Evolutionary conservation across 2,329 filamentous ascomycete genomes (phyloP), one percentile per base, ranked within the genome.

Genomic region (Alternaria sp.): DNA sequence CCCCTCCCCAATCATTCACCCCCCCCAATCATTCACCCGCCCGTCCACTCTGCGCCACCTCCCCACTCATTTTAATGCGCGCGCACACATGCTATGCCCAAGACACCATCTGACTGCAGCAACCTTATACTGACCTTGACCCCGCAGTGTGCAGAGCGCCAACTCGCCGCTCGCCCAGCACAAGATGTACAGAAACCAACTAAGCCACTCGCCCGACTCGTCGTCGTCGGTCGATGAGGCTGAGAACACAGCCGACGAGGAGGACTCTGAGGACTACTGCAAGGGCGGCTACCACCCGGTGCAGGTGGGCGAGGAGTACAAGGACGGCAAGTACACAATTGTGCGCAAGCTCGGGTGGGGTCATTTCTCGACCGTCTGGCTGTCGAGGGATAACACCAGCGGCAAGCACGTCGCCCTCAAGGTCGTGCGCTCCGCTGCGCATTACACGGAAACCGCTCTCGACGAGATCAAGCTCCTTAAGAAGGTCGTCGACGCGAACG

Each of bases 381-480:
- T 89, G 63, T 88, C 87, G 81, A 82, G 90, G 78, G 94, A 98
- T 81, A 97, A 96, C 68, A 87, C 84, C 58, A 93, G 88, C 59
- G 89, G 89, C 75, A 97, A 96, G 81, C 95, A 99, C 78, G 95
- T 99, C 73, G 95, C 95, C 55, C 86, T 99, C 71, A 99, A 99
- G 81, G 94, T 99, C 61, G 95, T 99, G 63, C 92, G 95, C 70
- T 98, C 94, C 34, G 95, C 95, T 58, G 93, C 94, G 60, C 95
- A 99, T 83, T 99, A 99, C 80, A 98, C 95, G 68, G 95, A 99
- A 82, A 99, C 95, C 58, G 95, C 95, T 69, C 90, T 98, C 81
- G 95, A 99, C 80, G 95, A 99, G 82, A 98, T 99, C 82, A 98
- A 98, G 81, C 84, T 99, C 50, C 89, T 99, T 70, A 96, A 97